Percentiles rank a stretch among this genome's conserved stretches.
phyloP scores from a whole-genome alignment of 2,329 filamentous ascomycete genomes.

The Colletotrichum horii region DNA sequence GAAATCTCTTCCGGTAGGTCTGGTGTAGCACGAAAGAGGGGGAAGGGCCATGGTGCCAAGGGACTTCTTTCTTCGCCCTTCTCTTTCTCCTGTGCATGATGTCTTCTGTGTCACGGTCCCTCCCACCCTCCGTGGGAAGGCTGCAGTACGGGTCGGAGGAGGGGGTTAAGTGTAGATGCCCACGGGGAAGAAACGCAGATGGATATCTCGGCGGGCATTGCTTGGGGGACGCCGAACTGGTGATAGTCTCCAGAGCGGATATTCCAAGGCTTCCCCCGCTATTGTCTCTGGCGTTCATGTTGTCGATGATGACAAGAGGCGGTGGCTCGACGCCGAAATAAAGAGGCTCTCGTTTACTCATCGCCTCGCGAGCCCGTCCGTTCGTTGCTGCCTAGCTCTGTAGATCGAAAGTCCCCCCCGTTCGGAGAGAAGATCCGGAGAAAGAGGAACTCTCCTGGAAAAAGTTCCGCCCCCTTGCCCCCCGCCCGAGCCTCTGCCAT shows the following conservation, averaged over 20 bases:
- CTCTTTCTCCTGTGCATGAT: not conserved
- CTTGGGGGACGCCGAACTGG: not conserved
- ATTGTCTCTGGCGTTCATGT: not conserved
- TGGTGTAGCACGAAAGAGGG: not conserved
- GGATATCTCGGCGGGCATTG: not conserved
- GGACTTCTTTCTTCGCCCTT: not conserved
- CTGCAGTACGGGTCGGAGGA: not conserved
- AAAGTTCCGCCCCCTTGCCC: not conserved
- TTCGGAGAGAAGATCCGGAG: not conserved
- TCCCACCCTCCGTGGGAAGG: not conserved
- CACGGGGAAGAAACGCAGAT: not conserved
- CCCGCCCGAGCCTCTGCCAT: not conserved
- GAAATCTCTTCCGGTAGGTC: not conserved
- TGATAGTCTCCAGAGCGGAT: not conserved
- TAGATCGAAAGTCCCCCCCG: not conserved
- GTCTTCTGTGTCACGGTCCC: not conserved
- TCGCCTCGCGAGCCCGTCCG: not conserved
- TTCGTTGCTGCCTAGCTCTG: not conserved
- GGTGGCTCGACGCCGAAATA: not conserved
- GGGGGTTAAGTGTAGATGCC: not conserved
- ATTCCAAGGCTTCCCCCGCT: not conserved
- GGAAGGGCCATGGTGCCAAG: slow-evolving; percentile 2
- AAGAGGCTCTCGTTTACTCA: not conserved
- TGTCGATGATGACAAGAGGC: not conserved
- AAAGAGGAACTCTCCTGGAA: not conserved